Evolutionary conservation across 2,329 filamentous ascomycete species (phyloP), one percentile per base, ranked within the genome.

Genomic region (Sclerotinia nivalis): DNA sequence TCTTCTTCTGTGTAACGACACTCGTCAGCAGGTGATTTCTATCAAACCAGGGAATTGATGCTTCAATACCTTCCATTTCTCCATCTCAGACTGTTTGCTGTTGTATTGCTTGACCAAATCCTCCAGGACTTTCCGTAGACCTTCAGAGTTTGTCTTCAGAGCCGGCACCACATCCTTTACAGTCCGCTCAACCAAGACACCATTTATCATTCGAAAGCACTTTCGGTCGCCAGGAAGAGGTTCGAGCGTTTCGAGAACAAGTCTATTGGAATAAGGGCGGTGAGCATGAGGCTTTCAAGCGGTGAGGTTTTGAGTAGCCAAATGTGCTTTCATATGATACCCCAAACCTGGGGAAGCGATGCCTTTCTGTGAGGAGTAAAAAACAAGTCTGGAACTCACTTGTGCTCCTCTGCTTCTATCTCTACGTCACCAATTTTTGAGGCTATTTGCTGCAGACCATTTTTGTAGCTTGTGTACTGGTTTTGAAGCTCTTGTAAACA

Each of bases 151-250:
- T 28, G 93, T 98, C 83, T 93, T 91, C 72, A 99, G 85, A 37
- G 93, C 92, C 8, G 96, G 96, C 69, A 97, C 85, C 18, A 99
- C 93, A 80, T 98, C 96, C 80, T 93, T 87, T 75, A 99, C 93
- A 22, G 95, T 98, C 75, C 94, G 88, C 84, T 99, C 96, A 68
- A 97, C 93, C 70, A 99, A 84, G 34, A 98, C 94, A 59, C 96
- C 96, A 80, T 99, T 98, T 80, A 99, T 96, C 88, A 99, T 93
- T 76, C 96, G 94, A 83, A 98, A 99, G 83, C 95, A 98, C 84
- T 97, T 99, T 77, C 96, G 92, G 74, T 97, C 91, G 73, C 85
- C 87, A 0, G 92, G 86, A 34, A 98, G 87, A 59, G 94, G 94
- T 71, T 91, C 87, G 73, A 99, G 83, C 4, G 95, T 98, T 79